Evolutionary conservation across 1,139 yeast genomes (phyloP), one percentile per base, ranked within the genome.

Genomic region (Diutina ranongensis): DNA sequence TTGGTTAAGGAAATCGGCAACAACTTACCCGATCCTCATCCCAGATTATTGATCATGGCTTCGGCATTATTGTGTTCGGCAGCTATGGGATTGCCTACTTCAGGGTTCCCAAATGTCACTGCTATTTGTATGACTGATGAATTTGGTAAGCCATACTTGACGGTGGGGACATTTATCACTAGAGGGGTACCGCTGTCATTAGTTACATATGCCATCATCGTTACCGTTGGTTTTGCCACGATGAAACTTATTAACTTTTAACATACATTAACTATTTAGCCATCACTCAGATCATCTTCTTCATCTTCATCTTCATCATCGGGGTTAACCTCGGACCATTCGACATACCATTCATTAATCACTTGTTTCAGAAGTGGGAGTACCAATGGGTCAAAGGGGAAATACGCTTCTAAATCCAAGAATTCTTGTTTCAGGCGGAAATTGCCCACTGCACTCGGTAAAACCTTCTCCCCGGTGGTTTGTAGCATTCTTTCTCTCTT

Each of bases 371-470:
- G 74, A 20, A 63, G 63, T 44, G 82, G 84, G 51, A 92, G 71
- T 45, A 84, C 78, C 52, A 92, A 65, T 1, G 98, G 98, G 65
- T 92, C 98, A 60, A 86, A 92, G 12, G 98, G 98, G 63, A 92
- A 92, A 60, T 87, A 92, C 13, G 94, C 89, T 59, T 88, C 96
- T 47, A 88, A 67, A 58, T 87, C 94, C 53, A 85, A 75, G 58
- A 86, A 87, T 57, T 88, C 96, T 58, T 84, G 92, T 56, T 76
- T 76, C 50, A 65, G 74, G 47, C 60, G 68, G 51, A 78, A 74
- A 42, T 67, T 66, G 1, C 68, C 65, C 27, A 63, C 61, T 0
- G 67, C 56, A 21, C 28, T 20, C n/a, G 40, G 40, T 2, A 67
- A 58, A 31, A 67, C 68, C 47, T 61, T 55, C 16, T 47, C 53